These are phyloP conservation scores for Aspergillus baeticus DNA, from an alignment of 495 filamentous ascomycete genomes.

Conservation along the genomic window DNA sequence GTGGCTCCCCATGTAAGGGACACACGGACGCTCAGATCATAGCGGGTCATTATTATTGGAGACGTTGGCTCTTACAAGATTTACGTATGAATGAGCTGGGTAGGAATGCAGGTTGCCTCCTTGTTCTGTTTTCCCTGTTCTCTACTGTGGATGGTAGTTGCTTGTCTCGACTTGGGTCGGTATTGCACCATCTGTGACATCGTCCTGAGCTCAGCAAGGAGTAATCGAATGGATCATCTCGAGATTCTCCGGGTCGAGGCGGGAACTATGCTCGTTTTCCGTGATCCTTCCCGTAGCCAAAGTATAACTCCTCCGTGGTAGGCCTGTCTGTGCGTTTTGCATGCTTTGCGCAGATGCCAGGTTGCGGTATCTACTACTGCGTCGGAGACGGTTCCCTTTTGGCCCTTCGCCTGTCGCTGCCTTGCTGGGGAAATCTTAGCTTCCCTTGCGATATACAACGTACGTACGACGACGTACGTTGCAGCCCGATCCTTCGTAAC, in stretches of 20 bases:
- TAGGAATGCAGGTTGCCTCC: no score
- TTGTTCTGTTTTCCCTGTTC: background rate
- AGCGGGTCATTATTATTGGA: background rate
- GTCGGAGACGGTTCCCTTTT: no score
- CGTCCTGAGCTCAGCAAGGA: background rate
- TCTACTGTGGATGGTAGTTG: background rate
- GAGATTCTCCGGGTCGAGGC: background rate
- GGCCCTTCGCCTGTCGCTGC: no score
- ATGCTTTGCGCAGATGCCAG: no score
- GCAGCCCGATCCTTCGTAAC: no score
- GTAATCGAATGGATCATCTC: background rate
- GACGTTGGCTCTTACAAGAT: background rate
- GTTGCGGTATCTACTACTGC: no score
- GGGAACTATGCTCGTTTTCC: background rate
- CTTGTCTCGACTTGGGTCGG: background rate
- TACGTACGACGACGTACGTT: background rate
- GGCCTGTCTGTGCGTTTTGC: no score
- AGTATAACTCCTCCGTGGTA: no score
- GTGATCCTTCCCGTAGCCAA: background rate
- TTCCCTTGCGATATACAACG: no score
- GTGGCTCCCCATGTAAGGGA: background rate
- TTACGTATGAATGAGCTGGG: background rate
- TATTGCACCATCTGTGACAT: conserved; percentile 4
- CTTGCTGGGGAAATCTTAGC: no score
- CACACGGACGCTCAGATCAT: background rate